Conservation (phyloP, 2,329 filamentous ascomycete species). For the Byssochlamys sp. region DNA sequence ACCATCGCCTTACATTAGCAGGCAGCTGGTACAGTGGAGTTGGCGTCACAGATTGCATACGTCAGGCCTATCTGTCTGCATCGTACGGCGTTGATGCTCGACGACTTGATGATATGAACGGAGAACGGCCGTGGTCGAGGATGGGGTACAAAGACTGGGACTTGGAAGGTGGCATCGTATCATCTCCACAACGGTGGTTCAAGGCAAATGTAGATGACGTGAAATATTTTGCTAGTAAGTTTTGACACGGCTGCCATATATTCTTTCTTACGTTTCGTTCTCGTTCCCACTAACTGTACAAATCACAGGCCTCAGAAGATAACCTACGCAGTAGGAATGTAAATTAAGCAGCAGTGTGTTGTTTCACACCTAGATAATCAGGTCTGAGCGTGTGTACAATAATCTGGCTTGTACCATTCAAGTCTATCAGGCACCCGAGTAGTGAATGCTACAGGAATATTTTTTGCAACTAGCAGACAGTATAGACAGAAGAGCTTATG, state of each 20-base stretch:
- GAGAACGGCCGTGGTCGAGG: slow-evolving; percentile 13
- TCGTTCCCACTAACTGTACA: background rate
- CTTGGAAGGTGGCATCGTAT: slow-evolving; percentile 22
- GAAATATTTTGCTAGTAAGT: background rate
- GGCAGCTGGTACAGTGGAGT: slow-evolving; percentile 45
- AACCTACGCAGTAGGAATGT: background rate
- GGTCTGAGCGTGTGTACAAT: background rate
- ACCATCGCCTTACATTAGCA: slow-evolving; percentile 55
- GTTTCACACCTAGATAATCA: background rate
- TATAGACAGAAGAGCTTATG: background rate
- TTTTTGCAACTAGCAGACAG: background rate
- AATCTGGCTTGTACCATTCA: background rate
- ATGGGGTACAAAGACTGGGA: slow-evolving; percentile 16
- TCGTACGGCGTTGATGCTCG: slow-evolving; percentile 29
- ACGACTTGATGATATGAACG: slow-evolving; percentile 10
- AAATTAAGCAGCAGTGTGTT: background rate
- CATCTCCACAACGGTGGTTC: slow-evolving; percentile 14
- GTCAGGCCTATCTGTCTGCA: slow-evolving; percentile 47
- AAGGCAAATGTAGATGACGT: slow-evolving; percentile 2
- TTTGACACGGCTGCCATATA: background rate
- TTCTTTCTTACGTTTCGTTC: background rate
- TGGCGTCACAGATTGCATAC: slow-evolving; percentile 47
- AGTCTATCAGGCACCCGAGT: background rate
- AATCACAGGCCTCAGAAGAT: background rate
- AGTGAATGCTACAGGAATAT: background rate